phyloP scores from a whole-genome alignment of 441 rosid species.

The Populus hybrid region DNA sequence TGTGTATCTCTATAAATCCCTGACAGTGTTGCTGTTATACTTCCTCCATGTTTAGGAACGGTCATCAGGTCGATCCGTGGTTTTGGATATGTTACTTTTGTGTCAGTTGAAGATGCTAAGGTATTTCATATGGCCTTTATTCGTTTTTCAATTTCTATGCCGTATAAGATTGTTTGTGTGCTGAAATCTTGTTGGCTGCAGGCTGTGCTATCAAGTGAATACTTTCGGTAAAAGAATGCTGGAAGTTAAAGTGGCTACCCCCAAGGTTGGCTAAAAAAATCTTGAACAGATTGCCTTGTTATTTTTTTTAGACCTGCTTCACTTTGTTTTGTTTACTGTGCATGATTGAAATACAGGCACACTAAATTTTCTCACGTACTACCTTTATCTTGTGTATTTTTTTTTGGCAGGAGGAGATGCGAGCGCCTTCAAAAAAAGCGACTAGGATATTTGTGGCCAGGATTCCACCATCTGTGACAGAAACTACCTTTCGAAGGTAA shows the following conservation, averaged over 20 bases:
- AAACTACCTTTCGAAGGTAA: conserved; percentile 74
- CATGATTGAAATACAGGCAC: no score
- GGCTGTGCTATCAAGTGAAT: no score
- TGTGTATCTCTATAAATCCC: background rate
- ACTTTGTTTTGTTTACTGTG: no score
- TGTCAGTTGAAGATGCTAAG: conserved; percentile 79
- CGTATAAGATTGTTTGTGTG: background rate
- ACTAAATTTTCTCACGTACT: no score
- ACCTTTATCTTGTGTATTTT: conserved; percentile 25
- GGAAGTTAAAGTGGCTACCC: no score
- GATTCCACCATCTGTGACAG: conserved; percentile 78
- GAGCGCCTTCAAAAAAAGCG: conserved; percentile 73
- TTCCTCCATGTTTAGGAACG: conserved; percentile 60
- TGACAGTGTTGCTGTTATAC: background rate
- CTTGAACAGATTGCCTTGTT: no score
- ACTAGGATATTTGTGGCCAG: conserved; percentile 93
- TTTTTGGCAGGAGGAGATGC: conserved; percentile 85
- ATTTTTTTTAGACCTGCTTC: no score
- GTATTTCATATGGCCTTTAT: conserved; percentile 25
- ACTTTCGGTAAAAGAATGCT: no score
- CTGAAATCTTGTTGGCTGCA: conserved; percentile 18
- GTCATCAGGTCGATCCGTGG: conserved; percentile 95
- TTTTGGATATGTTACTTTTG: conserved; percentile 93
- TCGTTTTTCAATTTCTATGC: background rate
- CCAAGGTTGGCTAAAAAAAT: no score